phyloP scores from a whole-genome alignment of 345 rosid genomes.

The Lepidium aucheri region DNA sequence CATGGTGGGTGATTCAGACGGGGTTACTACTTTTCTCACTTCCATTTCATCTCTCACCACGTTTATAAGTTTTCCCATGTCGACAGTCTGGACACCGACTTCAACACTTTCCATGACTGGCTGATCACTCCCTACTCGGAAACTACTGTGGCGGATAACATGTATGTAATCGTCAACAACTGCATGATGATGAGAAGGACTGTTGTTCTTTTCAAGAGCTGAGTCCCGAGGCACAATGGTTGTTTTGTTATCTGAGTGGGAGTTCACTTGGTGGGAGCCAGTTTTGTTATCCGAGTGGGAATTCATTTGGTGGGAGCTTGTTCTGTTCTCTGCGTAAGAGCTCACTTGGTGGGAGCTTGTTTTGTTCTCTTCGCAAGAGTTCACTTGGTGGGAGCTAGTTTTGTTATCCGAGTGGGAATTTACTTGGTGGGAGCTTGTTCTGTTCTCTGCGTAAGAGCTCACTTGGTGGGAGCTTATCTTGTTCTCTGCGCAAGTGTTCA shows the following conservation, averaged over 20 bases:
- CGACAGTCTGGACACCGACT: constrained; percentile 65
- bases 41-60: constrained; percentile 69
- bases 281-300: constrained; percentile 34
- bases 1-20: constrained; percentile 33
- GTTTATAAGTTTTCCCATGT: constrained; percentile 72
- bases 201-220: constrained; percentile 32
- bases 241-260: constrained; percentile 35
- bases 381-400: too few species aligned
- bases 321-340: constrained; percentile 17
- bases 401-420: too few species aligned
- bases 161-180: constrained; percentile 83
- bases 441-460: too few species aligned
- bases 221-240: constrained; percentile 32
- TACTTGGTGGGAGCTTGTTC: too few species aligned
- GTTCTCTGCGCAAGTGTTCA: too few species aligned
- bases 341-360: too few species aligned
- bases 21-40: constrained; percentile 37
- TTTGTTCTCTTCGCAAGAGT: too few species aligned
- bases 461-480: too few species aligned
- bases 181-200: constrained; percentile 41
- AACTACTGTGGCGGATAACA: constrained; percentile 81
- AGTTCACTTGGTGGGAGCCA: constrained; percentile 17
- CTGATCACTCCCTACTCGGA: constrained; percentile 79
- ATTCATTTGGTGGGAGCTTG: constrained; percentile 16
- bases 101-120: constrained; percentile 75